These are phyloP conservation scores for Medicago arabica DNA, from an alignment of 306 rosid genomes.

Conservation along the genomic window DNA sequence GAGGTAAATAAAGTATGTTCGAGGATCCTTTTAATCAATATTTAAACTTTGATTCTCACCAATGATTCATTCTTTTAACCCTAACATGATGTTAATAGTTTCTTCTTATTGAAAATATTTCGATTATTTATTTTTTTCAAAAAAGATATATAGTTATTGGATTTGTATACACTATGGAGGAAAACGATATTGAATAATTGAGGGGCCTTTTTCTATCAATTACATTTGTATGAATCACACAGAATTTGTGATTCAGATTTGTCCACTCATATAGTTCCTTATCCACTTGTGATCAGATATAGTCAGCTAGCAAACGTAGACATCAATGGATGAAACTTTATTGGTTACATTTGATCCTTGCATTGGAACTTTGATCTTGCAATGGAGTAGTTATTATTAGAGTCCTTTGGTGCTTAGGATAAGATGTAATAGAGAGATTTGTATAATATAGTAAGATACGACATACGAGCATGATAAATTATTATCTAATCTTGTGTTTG, in stretches of 20 bases:
- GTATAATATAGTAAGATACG: no score
- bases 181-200: slow-evolving; percentile 45
- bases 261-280: slow-evolving; percentile 35
- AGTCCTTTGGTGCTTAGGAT: no score
- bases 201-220: slow-evolving; percentile 38
- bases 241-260: slow-evolving; percentile 40
- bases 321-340: neutral
- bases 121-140: neutral
- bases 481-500: no score
- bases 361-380: no score
- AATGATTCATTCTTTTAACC: no score
- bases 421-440: no score
- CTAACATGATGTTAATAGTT: neutral
- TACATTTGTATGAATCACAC: slow-evolving; percentile 33
- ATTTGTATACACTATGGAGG: neutral
- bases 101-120: neutral
- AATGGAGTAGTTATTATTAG: no score
- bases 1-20: no score
- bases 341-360: no score
- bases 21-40: no score
- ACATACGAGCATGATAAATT: no score
- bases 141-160: neutral
- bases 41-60: neutral
- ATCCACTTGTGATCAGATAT: slow-evolving; percentile 26
- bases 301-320: slow-evolving; percentile 8